Percentiles rank a stretch among this genome's conserved stretches.
These are phyloP conservation scores for Colletotrichum echinochloae DNA, from an alignment of 2,329 filamentous ascomycete genomes.

Conservation along the genomic window DNA sequence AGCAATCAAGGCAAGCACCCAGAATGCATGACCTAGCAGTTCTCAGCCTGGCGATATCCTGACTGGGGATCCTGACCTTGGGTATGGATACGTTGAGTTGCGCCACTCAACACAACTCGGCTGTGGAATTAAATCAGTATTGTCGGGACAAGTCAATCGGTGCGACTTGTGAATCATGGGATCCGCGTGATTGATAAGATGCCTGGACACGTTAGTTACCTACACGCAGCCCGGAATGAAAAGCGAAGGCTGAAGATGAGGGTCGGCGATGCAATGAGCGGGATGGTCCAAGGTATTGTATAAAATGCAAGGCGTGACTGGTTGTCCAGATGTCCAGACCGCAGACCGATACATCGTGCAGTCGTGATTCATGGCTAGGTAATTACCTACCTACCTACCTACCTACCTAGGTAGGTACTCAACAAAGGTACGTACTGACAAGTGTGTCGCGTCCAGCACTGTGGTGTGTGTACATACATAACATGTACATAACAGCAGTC, in stretches of 20 bases:
- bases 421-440: constrained; percentile 8
- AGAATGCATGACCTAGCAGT: not conserved
- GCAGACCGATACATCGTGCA: not conserved
- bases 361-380: not conserved
- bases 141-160: not conserved
- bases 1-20: not conserved
- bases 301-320: not conserved
- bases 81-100: not conserved
- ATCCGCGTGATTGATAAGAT: not conserved
- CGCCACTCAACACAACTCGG: not conserved
- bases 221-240: not conserved
- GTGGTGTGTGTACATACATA: not conserved
- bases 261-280: not conserved
- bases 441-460: not conserved
- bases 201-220: not conserved
- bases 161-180: not conserved
- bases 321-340: too few species aligned
- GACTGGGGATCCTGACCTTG: constrained; percentile 2
- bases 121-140: not conserved
- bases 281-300: not conserved
- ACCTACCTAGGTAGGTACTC: too few species aligned
- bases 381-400: too few species aligned
- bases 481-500: not conserved
- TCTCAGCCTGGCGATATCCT: not conserved
- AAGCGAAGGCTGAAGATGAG: not conserved